phyloP scores from a whole-genome alignment of 495 filamentous ascomycete species.

The Cenococcum geophilum region DNA sequence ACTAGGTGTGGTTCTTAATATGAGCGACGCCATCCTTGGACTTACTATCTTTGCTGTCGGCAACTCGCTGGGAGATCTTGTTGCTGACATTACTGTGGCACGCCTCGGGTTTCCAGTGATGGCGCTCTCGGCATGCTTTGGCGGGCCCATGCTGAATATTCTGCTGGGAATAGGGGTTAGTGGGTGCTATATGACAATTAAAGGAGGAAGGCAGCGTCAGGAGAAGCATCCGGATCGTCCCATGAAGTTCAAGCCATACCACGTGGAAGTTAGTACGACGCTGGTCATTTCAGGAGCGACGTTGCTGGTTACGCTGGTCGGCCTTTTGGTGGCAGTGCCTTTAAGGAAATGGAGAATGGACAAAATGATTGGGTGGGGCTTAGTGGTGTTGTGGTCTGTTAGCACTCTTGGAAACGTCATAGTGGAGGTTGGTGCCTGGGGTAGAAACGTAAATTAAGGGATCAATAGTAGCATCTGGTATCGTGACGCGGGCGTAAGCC shows the following conservation, averaged over 20 bases:
- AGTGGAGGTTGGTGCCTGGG: constrained; percentile 56
- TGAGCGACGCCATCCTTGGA: constrained; percentile 92
- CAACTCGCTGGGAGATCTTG: constrained; percentile 89
- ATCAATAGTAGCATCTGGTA: neutral
- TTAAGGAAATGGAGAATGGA: constrained; percentile 88
- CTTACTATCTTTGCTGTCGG: constrained; percentile 96
- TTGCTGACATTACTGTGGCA: constrained; percentile 92
- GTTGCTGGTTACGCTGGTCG: constrained; percentile 71
- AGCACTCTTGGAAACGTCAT: constrained; percentile 78
- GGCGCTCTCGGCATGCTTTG: constrained; percentile 93
- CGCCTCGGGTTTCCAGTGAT: constrained; percentile 92
- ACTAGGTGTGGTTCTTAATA: constrained; percentile 83
- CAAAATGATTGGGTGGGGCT: constrained; percentile 68
- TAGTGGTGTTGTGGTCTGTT: constrained; percentile 79
- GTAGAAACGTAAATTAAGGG: constrained; percentile 11
- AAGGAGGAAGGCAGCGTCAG: constrained; percentile 49
- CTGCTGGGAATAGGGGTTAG: constrained; percentile 85
- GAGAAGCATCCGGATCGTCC: constrained; percentile 53
- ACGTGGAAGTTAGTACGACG: constrained; percentile 76
- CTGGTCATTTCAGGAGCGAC: constrained; percentile 75
- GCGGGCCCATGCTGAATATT: constrained; percentile 97
- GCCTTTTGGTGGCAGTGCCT: constrained; percentile 74
- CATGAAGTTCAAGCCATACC: constrained; percentile 49
- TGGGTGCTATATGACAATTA: constrained; percentile 76
- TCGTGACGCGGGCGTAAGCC: neutral